Evolutionary conservation across 2,329 filamentous ascomycete species (phyloP).

Genomic region (Elsinoe necatrix): DNA sequence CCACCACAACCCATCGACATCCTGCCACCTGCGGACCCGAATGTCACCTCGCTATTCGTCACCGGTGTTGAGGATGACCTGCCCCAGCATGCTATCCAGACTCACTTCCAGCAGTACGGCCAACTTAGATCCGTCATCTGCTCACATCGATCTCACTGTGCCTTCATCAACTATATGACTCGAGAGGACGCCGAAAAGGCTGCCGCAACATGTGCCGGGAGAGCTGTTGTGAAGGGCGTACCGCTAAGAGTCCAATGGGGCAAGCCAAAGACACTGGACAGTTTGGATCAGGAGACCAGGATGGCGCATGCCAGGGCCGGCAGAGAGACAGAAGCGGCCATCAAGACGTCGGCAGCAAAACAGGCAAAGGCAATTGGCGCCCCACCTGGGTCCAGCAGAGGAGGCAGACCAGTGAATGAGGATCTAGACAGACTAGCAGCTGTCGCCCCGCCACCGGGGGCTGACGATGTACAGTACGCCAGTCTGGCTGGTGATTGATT

Average conservation of each 20-base stretch:
- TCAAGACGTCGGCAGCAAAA: slow-evolving; percentile 22
- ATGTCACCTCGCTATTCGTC: slow-evolving; percentile 87
- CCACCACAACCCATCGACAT: slow-evolving; percentile 81
- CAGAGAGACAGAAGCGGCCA: slow-evolving; percentile 40
- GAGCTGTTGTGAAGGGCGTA: slow-evolving; percentile 82
- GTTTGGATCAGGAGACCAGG: slow-evolving; percentile 78
- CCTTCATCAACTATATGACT: slow-evolving; percentile 89
- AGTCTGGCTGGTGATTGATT: slow-evolving; percentile 71
- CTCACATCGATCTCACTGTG: slow-evolving; percentile 94
- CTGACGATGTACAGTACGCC: slow-evolving; percentile 67
- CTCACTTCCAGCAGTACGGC: slow-evolving; percentile 82
- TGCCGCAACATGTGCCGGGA: slow-evolving; percentile 74
- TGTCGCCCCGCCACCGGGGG: slow-evolving; percentile 70
- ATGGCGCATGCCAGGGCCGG: slow-evolving; percentile 74
- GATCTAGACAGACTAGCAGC: slow-evolving; percentile 39
- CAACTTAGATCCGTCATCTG: slow-evolving; percentile 89
- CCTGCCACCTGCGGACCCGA: slow-evolving; percentile 70
- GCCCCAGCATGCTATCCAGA: slow-evolving; percentile 81
- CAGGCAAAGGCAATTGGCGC: slow-evolving; percentile 23
- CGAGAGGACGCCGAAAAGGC: slow-evolving; percentile 79
- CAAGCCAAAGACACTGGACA: slow-evolving; percentile 82
- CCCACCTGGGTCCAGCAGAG: slow-evolving; percentile 27
- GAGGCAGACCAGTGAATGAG: slow-evolving; percentile 32
- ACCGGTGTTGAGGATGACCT: slow-evolving; percentile 95
- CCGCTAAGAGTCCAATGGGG: slow-evolving; percentile 88